Percentiles rank a stretch among this genome's conserved stretches.
Evolutionary conservation across 176 grass and related monocot genomes (phyloP).

Genomic region (Echinochloa phyllopogon): DNA sequence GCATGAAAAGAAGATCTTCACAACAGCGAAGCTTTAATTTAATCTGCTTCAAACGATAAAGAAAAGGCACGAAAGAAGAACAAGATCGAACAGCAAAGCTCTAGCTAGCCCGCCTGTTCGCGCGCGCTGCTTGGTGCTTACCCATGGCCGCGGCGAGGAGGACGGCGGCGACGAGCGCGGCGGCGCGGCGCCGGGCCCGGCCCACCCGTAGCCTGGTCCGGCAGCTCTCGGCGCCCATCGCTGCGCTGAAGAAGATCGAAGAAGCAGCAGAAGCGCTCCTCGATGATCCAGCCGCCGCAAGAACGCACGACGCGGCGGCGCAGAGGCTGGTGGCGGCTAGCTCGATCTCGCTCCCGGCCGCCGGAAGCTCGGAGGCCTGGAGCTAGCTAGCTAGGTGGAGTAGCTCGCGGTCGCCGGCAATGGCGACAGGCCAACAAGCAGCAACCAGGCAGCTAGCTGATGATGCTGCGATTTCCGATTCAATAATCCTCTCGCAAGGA

Average conservation of each 20-base stretch:
- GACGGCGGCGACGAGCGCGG: background rate
- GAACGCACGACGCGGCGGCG: background rate
- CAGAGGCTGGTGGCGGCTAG: background rate
- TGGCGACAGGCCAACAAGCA: background rate
- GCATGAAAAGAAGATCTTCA: background rate
- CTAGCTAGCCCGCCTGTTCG: background rate
- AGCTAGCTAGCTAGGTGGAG: no score
- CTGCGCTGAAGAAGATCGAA: background rate
- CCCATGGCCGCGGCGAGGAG: slow-evolving; percentile 41
- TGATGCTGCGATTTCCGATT: no score
- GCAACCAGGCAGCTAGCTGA: background rate
- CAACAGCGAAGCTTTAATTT: background rate
- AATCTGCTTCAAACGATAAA: background rate
- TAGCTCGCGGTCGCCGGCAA: background rate
- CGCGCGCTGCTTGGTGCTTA: background rate
- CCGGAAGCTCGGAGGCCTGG: no score
- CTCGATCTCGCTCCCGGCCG: background rate
- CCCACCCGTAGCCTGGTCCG: background rate
- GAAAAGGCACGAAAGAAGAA: background rate
- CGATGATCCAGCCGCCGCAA: background rate
- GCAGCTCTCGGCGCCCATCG: slow-evolving; percentile 17
- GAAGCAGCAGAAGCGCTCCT: background rate
- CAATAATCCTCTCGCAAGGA: background rate
- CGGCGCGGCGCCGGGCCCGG: background rate
- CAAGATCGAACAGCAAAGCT: no score